Conservation (phyloP, 768 basidiomycete species). For the Asterophora lycoperdoides region DNA sequence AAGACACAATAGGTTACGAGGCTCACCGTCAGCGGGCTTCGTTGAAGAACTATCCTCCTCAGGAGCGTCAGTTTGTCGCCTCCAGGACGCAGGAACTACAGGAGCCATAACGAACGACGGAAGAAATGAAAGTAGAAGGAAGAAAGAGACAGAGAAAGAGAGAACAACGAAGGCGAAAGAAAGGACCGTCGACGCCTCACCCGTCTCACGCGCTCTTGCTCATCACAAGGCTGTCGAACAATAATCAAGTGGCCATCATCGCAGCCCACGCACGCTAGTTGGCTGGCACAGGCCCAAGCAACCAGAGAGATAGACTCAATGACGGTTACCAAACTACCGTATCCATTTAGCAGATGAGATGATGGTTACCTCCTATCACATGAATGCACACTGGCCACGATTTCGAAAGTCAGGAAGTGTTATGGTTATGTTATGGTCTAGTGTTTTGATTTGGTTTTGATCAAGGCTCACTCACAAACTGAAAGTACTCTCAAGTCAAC, state of each 20-base stretch:
- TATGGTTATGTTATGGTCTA: no score
- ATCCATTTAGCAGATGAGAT: slow-evolving; percentile 1
- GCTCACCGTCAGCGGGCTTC: slow-evolving; percentile 17
- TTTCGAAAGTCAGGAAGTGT: neutral
- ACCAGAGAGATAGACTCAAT: neutral
- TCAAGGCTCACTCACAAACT: neutral
- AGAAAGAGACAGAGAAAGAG: slow-evolving; percentile 3
- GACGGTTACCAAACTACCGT: slow-evolving; percentile 9
- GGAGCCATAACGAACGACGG: slow-evolving; percentile 15
- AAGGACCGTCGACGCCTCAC: slow-evolving; percentile 7
- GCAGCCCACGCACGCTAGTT: no score
- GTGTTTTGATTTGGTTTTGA: no score
- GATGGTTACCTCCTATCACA: slow-evolving; percentile 1
- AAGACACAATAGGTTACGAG: neutral
- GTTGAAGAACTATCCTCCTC: slow-evolving; percentile 1
- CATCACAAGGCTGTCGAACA: slow-evolving; percentile 5
- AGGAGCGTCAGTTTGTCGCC: slow-evolving; percentile 14
- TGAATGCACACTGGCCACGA: neutral
- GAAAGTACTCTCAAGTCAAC: neutral
- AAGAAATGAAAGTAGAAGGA: slow-evolving; percentile 10
- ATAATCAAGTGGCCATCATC: neutral
- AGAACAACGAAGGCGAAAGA: no score
- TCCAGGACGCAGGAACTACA: slow-evolving; percentile 16
- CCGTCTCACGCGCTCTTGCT: neutral
- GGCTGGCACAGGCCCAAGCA: no score